Base-by-base conservation (phyloP, 177 flowering plant species). In the Telopea speciosissima region DNA sequence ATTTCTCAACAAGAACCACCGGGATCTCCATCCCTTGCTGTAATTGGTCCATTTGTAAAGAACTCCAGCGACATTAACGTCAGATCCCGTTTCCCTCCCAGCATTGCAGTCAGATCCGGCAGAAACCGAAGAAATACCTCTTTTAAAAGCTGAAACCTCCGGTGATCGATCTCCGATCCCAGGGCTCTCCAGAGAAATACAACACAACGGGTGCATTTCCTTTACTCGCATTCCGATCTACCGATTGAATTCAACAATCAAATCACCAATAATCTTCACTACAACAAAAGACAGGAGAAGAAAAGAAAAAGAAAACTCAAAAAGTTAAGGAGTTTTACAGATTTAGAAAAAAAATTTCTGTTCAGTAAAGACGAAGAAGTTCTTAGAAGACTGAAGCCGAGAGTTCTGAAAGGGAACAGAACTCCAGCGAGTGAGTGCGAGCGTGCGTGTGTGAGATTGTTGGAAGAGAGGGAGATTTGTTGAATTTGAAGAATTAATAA, bases 1-100 rank as follows among this genome's bases (percentile, higher is more conserved):
- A 66, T 90, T 84, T 24, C 82, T 75, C 59, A 93, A 78, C 16
- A 82, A 40, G 65, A 93, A 93, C 95, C 97, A 93, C 68, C 98
- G 76, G 66, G 90, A 89, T 86, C 95, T 87, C 98, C 98, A 93
- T 1, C 98, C 98, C 74, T 91, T 93, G n/a, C 91, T 82, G 85
- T 85, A 91, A 83, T 93, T 93, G 23, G 98, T 93, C 98, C 98
- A 93, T 80, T 93, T 93, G 76, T 87, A 80, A 6, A 93, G 76
- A 10, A 88, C 84, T 28, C 98, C 98, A 31, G 97, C 98, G 63
- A 92, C 91, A 24, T 81, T 76, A 23, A 71, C 75, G 44, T 80
- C 83, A 33, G 87, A 85, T 81, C 83, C 87, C 68, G 74, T 56
- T 70, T 71, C 63, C 44, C 68, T 44, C 12, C 70, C 81, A 40